Conservation (phyloP, 106 monocot genomes). For the Gastrodia elata region DNA sequence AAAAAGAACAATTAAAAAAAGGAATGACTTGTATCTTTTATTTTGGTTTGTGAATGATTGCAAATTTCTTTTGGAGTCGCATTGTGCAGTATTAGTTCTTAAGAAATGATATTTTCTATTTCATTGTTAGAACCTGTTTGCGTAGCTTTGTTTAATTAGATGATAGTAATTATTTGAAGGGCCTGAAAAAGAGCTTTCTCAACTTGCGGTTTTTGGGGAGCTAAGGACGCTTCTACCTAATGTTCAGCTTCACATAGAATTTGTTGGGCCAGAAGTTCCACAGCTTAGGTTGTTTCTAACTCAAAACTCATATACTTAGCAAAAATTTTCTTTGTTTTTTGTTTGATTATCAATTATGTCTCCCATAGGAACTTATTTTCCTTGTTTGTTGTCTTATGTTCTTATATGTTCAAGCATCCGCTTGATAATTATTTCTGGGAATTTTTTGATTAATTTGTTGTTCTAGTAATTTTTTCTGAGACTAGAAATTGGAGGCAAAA, state of each 20-base stretch:
- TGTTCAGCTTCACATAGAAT: constrained; percentile 50
- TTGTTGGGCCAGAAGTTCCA: constrained; percentile 85
- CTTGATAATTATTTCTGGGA: not conserved
- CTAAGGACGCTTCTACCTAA: constrained; percentile 69
- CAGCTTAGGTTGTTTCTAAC: constrained; percentile 35
- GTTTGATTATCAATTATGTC: not conserved
- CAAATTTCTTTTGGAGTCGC: not conserved
- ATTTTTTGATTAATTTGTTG: not conserved
- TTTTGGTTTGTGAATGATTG: not conserved
- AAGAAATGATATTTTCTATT: not conserved
- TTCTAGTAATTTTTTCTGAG: not conserved
- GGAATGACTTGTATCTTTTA: not conserved
- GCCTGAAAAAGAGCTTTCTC: constrained; percentile 73
- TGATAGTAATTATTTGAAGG: constrained; percentile 30
- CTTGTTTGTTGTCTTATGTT: not conserved
- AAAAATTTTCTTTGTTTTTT: not conserved
- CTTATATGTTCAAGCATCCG: not conserved
- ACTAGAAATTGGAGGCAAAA: not conserved
- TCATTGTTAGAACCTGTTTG: constrained; percentile 3
- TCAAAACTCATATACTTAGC: not conserved
- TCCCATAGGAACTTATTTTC: not conserved
- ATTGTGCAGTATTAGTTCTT: not conserved
- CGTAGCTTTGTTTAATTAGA: not conserved
- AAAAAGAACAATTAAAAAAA: not conserved
- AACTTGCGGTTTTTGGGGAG: constrained; percentile 72